These are phyloP conservation scores for Aspergillus latus DNA, from an alignment of 2,329 filamentous ascomycete genomes.

Conservation along the genomic window DNA sequence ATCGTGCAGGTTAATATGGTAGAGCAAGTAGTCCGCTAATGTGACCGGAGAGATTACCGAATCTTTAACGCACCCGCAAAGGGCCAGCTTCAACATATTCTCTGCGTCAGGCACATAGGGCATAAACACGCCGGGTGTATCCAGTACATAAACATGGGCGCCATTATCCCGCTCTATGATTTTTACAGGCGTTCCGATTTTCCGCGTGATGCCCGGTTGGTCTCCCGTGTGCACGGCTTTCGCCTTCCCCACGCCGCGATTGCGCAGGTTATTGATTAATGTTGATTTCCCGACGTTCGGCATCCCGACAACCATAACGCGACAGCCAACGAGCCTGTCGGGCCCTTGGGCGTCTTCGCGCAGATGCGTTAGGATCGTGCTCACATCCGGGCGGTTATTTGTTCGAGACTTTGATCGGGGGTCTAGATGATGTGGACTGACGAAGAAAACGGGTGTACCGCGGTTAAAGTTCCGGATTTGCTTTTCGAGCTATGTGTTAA, in stretches of 20 bases:
- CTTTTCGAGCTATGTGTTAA: constrained; percentile 29
- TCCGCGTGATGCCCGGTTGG: constrained; percentile 86
- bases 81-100: constrained; percentile 90
- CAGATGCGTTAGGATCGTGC: constrained; percentile 35
- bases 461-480: constrained; percentile 36
- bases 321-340: constrained; percentile 69
- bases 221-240: constrained; percentile 82
- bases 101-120: constrained; percentile 83
- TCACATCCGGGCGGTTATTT: constrained; percentile 27
- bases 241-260: constrained; percentile 59
- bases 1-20: constrained; percentile 70
- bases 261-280: constrained; percentile 82
- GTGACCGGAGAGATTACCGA: constrained; percentile 75
- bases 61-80: constrained; percentile 89
- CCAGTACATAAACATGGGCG: constrained; percentile 75
- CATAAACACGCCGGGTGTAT: constrained; percentile 93
- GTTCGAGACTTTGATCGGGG: background rate
- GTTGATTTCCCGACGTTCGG: constrained; percentile 96
- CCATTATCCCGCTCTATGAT: constrained; percentile 61
- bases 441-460: constrained; percentile 38
- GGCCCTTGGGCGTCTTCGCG: constrained; percentile 31
- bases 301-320: constrained; percentile 91
- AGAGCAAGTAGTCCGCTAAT: constrained; percentile 88
- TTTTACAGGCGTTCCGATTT: constrained; percentile 78
- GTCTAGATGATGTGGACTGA: constrained; percentile 27